phyloP scores from a whole-genome alignment of 192 early-diverging fungal genomes.

The Endogone sp. region DNA sequence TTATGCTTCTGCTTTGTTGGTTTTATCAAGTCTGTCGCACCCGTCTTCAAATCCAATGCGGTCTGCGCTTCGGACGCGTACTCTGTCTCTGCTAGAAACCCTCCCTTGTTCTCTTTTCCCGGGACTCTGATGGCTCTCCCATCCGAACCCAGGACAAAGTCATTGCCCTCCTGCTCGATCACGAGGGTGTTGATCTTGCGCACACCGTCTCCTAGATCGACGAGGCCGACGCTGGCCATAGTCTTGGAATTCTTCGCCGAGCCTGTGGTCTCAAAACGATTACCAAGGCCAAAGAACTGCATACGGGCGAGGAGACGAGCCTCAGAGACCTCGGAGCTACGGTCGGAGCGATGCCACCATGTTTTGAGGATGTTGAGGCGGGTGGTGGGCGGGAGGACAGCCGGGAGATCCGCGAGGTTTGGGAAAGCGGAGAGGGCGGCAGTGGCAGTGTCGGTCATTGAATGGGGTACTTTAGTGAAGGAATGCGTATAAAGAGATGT shows the following conservation, averaged over 20 bases:
- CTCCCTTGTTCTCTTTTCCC: slow-evolving; percentile 11
- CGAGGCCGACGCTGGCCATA: slow-evolving; percentile 49
- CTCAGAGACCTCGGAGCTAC: slow-evolving; percentile 49
- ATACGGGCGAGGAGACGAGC: slow-evolving; percentile 51
- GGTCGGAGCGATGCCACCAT: slow-evolving; percentile 38
- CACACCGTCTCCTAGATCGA: slow-evolving; percentile 45
- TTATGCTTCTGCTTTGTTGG: slow-evolving; percentile 28
- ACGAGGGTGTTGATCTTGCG: slow-evolving; percentile 57
- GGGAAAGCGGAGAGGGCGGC: too few species aligned
- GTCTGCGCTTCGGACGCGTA: slow-evolving; percentile 32
- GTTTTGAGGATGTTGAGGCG: slow-evolving; percentile 27
- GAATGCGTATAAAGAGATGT: too few species aligned
- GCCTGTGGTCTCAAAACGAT: slow-evolving; percentile 21
- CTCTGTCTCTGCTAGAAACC: slow-evolving; percentile 28
- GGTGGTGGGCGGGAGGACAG: slow-evolving; percentile 33
- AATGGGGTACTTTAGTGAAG: too few species aligned
- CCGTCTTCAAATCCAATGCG: slow-evolving; percentile 19
- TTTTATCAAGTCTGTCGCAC: slow-evolving; percentile 6
- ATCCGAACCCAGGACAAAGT: slow-evolving; percentile 6
- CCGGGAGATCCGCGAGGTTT: too few species aligned
- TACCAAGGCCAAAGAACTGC: slow-evolving; percentile 41
- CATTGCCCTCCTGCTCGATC: slow-evolving; percentile 44
- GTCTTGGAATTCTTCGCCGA: slow-evolving; percentile 17
- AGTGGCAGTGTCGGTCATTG: too few species aligned
- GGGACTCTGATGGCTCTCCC: slow-evolving; percentile 7